Conservation (phyloP, 2,329 filamentous ascomycete species). For the Xylaria digitata region DNA sequence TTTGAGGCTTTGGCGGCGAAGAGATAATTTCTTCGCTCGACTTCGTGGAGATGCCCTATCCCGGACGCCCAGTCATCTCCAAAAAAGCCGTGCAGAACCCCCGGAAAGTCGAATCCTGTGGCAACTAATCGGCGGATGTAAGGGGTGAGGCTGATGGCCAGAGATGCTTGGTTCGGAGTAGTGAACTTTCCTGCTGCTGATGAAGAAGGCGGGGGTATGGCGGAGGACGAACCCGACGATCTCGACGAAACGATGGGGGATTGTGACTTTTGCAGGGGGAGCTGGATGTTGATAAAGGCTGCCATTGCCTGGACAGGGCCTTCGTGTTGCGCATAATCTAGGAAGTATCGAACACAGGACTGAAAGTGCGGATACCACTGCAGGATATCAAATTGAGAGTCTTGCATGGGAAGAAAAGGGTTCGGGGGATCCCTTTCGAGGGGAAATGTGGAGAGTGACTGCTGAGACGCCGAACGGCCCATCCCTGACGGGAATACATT, state of each 20-base stretch:
- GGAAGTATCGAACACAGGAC: slow-evolving; percentile 89
- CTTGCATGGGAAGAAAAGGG: slow-evolving; percentile 46
- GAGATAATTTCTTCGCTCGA: slow-evolving; percentile 91
- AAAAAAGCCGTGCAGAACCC: slow-evolving; percentile 94
- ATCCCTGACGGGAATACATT: slow-evolving; percentile 43
- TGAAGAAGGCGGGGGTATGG: slow-evolving; percentile 48
- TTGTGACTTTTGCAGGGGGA: slow-evolving; percentile 80
- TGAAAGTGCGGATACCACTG: slow-evolving; percentile 94
- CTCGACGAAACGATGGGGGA: slow-evolving; percentile 58
- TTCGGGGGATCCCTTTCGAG: slow-evolving; percentile 40
- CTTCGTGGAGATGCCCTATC: slow-evolving; percentile 84
- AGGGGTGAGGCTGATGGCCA: slow-evolving; percentile 77
- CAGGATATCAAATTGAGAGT: slow-evolving; percentile 77
- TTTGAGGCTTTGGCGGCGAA: slow-evolving; percentile 93
- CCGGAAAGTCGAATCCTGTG: slow-evolving; percentile 88
- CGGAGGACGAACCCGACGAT: slow-evolving; percentile 51
- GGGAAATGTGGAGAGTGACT: slow-evolving; percentile 40
- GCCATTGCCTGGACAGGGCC: slow-evolving; percentile 86
- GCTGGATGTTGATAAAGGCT: slow-evolving; percentile 88
- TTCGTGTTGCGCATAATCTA: slow-evolving; percentile 89
- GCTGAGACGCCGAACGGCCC: slow-evolving; percentile 44
- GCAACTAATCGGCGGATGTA: slow-evolving; percentile 91
- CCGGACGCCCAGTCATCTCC: slow-evolving; percentile 91
- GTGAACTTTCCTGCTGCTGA: slow-evolving; percentile 46
- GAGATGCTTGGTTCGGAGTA: slow-evolving; percentile 48